phyloP scores from a whole-genome alignment of 2,329 filamentous ascomycete genomes.

The Pseudocercospora crystallina region DNA sequence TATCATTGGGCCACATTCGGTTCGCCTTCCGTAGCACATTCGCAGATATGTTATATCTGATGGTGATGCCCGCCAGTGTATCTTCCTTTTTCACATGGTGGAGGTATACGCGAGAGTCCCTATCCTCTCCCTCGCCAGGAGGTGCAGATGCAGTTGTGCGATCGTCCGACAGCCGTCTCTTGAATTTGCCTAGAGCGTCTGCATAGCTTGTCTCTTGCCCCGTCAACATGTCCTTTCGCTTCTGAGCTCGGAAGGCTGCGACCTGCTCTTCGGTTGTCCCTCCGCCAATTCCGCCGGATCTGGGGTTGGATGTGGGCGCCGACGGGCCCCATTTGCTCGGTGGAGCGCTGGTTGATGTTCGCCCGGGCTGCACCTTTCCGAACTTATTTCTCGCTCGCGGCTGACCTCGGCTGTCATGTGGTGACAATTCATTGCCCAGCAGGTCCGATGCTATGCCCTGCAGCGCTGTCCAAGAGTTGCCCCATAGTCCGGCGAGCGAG shows the following conservation, averaged over 20 bases:
- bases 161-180: conserved; percentile 70
- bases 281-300: conserved; percentile 41
- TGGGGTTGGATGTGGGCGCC: conserved; percentile 34
- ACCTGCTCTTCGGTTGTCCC: conserved; percentile 49
- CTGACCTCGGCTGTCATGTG: conserved; percentile 14
- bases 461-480: conserved; percentile 50
- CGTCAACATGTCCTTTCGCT: conserved; percentile 49
- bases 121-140: conserved; percentile 59
- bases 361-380: conserved; percentile 14
- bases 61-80: conserved; percentile 85
- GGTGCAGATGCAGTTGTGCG: conserved; percentile 47
- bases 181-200: conserved; percentile 52
- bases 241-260: conserved; percentile 49
- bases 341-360: conserved; percentile 37
- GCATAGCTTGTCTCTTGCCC: conserved; percentile 39
- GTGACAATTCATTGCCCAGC: conserved; percentile 41
- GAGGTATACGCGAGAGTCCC: conserved; percentile 83
- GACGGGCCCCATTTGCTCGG: conserved; percentile 51
- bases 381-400: conserved; percentile 36
- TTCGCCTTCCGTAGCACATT: conserved; percentile 84
- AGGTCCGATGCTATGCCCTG: conserved; percentile 52
- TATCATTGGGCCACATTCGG: conserved; percentile 91
- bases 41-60: conserved; percentile 84
- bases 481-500: conserved; percentile 47
- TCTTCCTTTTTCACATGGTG: conserved; percentile 81